Evolutionary conservation across 176 grass and related monocot species (phyloP).

Genomic region (Phragmites australis): DNA sequence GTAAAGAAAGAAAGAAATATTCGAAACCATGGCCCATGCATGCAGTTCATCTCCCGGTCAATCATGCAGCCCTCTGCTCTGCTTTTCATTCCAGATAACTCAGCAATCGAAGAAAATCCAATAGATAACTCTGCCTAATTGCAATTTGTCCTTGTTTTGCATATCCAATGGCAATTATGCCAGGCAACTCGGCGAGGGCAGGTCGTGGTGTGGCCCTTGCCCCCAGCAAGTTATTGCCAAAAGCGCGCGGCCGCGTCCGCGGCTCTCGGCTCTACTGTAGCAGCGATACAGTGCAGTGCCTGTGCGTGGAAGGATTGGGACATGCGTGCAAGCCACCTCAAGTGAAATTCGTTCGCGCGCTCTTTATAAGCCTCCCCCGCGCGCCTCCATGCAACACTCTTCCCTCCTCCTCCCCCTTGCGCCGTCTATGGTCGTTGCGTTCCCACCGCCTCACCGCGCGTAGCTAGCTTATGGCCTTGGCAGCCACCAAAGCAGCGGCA

Average conservation of each 20-base stretch:
- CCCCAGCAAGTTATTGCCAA: neutral
- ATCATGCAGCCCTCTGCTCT: neutral
- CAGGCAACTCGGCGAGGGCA: neutral
- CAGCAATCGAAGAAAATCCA: neutral
- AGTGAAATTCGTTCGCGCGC: neutral
- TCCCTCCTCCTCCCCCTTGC: neutral
- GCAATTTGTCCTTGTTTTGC: neutral
- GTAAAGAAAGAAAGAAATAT: neutral
- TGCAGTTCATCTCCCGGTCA: neutral
- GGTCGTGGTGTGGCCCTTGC: neutral
- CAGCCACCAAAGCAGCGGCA: neutral
- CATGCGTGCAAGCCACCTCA: constrained; percentile 46
- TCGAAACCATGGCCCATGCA: neutral
- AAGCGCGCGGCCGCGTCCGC: constrained; percentile 10
- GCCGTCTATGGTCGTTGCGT: constrained; percentile 41
- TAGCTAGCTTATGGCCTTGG: constrained; percentile 47
- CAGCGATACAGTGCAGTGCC: neutral
- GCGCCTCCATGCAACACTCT: constrained; percentile 32
- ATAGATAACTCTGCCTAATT: neutral
- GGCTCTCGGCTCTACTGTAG: neutral
- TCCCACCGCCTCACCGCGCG: constrained; percentile 22
- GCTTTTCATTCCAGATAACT: neutral
- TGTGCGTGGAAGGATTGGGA: neutral
- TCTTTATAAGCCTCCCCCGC: constrained; percentile 35
- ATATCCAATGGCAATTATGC: neutral